A percentile compares a stretch with the other conserved stretches of the same genome.
These are phyloP conservation scores for Aquilaria agallochum DNA, from an alignment of 441 rosid genomes.

Conservation along the genomic window DNA sequence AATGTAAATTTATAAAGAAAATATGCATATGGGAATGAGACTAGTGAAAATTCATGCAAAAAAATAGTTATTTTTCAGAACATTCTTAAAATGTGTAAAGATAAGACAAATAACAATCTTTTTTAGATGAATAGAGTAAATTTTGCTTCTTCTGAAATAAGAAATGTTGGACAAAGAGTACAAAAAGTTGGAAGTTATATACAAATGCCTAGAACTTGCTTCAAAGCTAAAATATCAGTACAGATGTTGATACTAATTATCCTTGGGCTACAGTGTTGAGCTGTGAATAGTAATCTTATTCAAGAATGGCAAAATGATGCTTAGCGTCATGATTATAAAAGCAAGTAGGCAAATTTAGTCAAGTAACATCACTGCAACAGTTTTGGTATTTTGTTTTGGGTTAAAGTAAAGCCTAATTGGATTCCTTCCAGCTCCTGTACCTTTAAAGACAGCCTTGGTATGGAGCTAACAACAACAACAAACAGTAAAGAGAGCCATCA, in stretches of 20 bases:
- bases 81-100: too few relatives aligned
- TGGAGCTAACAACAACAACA: conserved; percentile 23
- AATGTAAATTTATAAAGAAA: too few relatives aligned
- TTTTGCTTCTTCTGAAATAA: too few relatives aligned
- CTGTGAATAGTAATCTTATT: conserved; percentile 11
- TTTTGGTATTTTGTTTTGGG: conserved; percentile 15
- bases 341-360: conserved; percentile 20
- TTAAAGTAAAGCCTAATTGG: conserved; percentile 27
- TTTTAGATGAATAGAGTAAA: too few relatives aligned
- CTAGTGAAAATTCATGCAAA: too few relatives aligned
- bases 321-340: conserved; percentile 25
- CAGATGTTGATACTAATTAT: conserved; percentile 1
- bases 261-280: conserved; percentile 15
- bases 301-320: conserved; percentile 30
- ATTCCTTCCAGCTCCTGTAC: conserved; percentile 3
- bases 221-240: conserved; percentile 14
- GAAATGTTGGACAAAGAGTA: not conserved
- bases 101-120: too few relatives aligned
- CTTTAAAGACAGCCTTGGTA: conserved; percentile 36
- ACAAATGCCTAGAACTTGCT: conserved; percentile 8
- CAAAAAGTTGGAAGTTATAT: not conserved
- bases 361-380: conserved; percentile 7
- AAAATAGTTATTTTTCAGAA: too few relatives aligned
- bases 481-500: conserved; percentile 31
- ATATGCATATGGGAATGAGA: too few relatives aligned